Base-by-base conservation (phyloP, 768 basidiomycete species). In the Naematelia aurantialba region DNA sequence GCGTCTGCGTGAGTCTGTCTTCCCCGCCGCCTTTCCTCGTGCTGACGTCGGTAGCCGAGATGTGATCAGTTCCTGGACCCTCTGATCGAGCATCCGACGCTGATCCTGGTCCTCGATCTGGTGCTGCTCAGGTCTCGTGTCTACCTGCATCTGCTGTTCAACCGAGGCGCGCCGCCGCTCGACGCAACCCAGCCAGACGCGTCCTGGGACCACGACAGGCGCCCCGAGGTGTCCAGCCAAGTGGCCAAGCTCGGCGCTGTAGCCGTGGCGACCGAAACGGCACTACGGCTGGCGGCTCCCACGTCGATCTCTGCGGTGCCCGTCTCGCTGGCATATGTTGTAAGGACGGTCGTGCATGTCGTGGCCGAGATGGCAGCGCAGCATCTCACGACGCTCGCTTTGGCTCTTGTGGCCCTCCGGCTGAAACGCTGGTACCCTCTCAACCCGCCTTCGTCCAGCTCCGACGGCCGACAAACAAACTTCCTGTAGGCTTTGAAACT, bases 81-180 rank as follows among this genome's bases (percentile, higher is more conserved):
- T 8, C 61, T 76, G 21, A 74, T 76, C 58, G 77, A 78, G 52
- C 76, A 77, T 55, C 76, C 77, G 2, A 58, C 60, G 5, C 47
- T 76, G 1, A 56, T 78, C 4, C 61, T 75, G 49, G 63, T 75
- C 0, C 67, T 78, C 34, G 77, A 78, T 52, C 59, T 78, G 44
- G 68, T 78, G 45, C 64, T 78, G 39, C 71, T 78, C 42, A 76
- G 74, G 53, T 73, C 76, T 3, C 52, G 66, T 31, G 77, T 76
- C 2, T 78, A 72, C 60, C 62, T 76, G 1, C 75, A 76, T 60
- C 55, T 76, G 2, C 62, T 77, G 3, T 78, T 73, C 65, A 78
- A 78, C 51, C 55, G 73, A 19, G 72, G 68, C 0, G 57, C 68
- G 1, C 55, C 50, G 12, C 71, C 74, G 34, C 58, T 58, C 27